Percentiles rank a stretch among this genome's conserved stretches.
Evolutionary conservation across 352 stramenopile genomes (phyloP).

Genomic region (Phytophthora fragariaefolia): DNA sequence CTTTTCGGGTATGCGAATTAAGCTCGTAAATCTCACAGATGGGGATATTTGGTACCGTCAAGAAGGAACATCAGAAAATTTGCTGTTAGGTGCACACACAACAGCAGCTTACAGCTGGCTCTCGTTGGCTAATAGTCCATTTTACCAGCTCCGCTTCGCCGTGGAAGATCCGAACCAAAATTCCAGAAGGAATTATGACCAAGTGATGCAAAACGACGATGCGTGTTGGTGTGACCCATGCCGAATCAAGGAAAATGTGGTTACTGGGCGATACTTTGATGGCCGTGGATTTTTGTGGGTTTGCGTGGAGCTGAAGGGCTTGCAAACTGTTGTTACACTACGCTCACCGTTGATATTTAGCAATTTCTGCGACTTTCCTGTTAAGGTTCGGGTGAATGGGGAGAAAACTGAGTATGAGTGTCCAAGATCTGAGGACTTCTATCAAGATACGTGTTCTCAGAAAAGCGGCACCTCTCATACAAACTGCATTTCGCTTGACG

Average conservation of each 20-base stretch:
- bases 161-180: slow-evolving; percentile 34
- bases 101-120: slow-evolving; percentile 75
- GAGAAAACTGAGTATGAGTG: slow-evolving; percentile 13
- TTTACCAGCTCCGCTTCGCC: slow-evolving; percentile 66
- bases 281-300: slow-evolving; percentile 73
- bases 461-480: slow-evolving; percentile 10
- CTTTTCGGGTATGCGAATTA: slow-evolving; percentile 68
- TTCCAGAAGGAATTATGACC: neutral
- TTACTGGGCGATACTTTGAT: slow-evolving; percentile 63
- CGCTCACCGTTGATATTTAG: slow-evolving; percentile 49
- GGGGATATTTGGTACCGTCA: slow-evolving; percentile 71
- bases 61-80: slow-evolving; percentile 61
- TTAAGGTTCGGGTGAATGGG: slow-evolving; percentile 48
- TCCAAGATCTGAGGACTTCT: slow-evolving; percentile 12
- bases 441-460: slow-evolving; percentile 13
- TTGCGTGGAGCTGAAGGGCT: slow-evolving; percentile 58
- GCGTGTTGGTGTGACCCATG: slow-evolving; percentile 69
- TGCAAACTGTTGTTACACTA: slow-evolving; percentile 67
- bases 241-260: slow-evolving; percentile 61
- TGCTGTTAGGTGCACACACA: slow-evolving; percentile 41
- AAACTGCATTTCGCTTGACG: slow-evolving; percentile 44
- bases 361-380: slow-evolving; percentile 52
- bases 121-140: slow-evolving; percentile 49
- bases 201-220: slow-evolving; percentile 22
- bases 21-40: slow-evolving; percentile 52